Evolutionary conservation across 1,284 basidiomycete species (phyloP).

Genomic region (Cutaneotrichosporon cyanovorans): DNA sequence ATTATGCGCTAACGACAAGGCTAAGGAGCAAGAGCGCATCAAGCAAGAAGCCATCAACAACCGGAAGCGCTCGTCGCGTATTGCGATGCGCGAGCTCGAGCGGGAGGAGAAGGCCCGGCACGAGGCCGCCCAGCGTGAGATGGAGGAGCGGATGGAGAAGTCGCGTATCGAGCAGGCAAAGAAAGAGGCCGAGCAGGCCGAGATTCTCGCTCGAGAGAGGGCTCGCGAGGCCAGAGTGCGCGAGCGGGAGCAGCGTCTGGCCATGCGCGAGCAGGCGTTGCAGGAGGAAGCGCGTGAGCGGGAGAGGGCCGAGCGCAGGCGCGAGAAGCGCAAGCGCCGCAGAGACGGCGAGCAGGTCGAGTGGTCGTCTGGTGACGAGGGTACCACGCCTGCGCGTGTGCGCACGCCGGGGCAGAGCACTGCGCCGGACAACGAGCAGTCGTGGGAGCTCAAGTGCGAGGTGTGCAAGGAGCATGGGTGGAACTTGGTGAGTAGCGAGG

Average conservation of each 20-base stretch:
- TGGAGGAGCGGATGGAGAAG: conserved; percentile 48
- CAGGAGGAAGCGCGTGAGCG: conserved; percentile 4
- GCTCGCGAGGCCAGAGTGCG: conserved; percentile 46
- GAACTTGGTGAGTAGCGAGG: conserved; percentile 42
- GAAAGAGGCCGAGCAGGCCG: conserved; percentile 33
- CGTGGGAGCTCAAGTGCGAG: conserved; percentile 51
- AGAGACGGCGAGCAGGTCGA: conserved; percentile 28
- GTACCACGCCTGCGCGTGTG: conserved; percentile 2
- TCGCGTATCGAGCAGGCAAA: conserved; percentile 41
- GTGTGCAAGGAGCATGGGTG: conserved; percentile 47
- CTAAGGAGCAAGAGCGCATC: conserved; percentile 42
- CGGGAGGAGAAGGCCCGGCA: conserved; percentile 45
- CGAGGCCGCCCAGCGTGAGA: conserved; percentile 43
- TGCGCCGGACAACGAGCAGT: background rate
- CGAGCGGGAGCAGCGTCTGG: conserved; percentile 44
- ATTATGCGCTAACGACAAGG: background rate
- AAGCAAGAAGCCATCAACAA: conserved; percentile 47
- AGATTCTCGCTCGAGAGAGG: conserved; percentile 36
- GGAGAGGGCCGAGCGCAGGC: conserved; percentile 35
- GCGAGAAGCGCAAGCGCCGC: conserved; percentile 35
- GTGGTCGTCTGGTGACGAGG: conserved; percentile 10
- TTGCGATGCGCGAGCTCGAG: conserved; percentile 49
- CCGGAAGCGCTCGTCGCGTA: conserved; percentile 50
- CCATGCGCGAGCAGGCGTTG: conserved; percentile 46
- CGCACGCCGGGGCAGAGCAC: background rate